Base-by-base conservation (phyloP, 2,329 filamentous ascomycete species). In the Fusarium buharicum region DNA sequence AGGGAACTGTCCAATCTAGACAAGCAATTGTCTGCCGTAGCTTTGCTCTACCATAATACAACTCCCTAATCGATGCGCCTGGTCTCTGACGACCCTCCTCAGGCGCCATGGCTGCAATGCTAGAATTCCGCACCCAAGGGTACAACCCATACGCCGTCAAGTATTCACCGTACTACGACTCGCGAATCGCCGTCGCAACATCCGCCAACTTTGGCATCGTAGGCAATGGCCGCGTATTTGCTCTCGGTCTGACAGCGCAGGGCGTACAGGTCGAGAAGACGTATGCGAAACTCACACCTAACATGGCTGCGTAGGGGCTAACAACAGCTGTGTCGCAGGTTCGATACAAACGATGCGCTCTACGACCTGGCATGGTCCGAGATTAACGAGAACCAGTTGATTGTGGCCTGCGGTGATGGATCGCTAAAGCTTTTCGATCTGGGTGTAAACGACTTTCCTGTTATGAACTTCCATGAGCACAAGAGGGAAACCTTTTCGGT, bases 151-250 rank as follows among this genome's bases (percentile, higher is more conserved):
- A 96, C 79, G 92, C 91, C 68, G 93, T 97, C 77, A 97, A 97
- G 79, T 99, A 98, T 83, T 98, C 94, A 52, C 95, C 95, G 7
- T 99, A 97, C 81, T 96, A 96, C 81, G 95, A 98, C 80, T 95
- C 91, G 66, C 89, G 93, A 63, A 87, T 99, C 64, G 94, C 94
- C 54, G 93, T 97, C 70, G 91, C 92, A 27, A 85, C 91, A 2
- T 90, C 93, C n/a, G 88, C 94, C 64, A 98, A 99, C 81, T 99
- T 95, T 79, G 95, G 95, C 34, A 90, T 99, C 34, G 94, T 99
- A 31, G 95, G 95, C 43, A 99, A 99, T 80, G 95, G 95, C 11
- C 87, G 93, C 38, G 79, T 98, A 1, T 98, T 91, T 73, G 88
- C 94, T 55, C 82, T 98, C 22, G 90, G 89, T 27, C 79, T 99